Percentiles rank a stretch among this genome's conserved stretches.
Conservation (phyloP, 768 basidiomycete species). For the Boletus vinaceobasis region DNA sequence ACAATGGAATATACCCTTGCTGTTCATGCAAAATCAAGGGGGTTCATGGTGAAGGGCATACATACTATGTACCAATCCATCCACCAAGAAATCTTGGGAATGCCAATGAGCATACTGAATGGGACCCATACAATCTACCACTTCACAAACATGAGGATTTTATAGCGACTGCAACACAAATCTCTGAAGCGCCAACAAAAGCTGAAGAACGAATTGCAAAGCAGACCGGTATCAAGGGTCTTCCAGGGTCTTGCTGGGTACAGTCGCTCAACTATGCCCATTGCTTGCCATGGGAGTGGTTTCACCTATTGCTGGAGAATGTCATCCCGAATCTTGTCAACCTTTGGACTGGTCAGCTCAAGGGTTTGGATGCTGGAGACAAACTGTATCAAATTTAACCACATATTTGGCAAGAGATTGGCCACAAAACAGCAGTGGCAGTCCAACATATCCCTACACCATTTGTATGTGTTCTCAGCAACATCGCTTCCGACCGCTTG, state of each 20-base stretch:
- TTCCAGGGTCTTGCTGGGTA: rapidly evolving
- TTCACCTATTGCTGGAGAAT: background rate
- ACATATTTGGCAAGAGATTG: too few species aligned
- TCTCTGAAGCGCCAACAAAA: too few species aligned
- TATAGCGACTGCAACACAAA: too few species aligned
- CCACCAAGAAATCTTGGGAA: too few species aligned
- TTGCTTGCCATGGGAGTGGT: background rate
- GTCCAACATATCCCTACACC: conserved; percentile 28
- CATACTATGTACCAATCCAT: background rate
- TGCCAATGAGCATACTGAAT: too few species aligned
- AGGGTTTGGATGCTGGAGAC: background rate
- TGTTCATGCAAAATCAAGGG: background rate
- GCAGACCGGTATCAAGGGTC: background rate
- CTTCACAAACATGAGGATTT: too few species aligned
- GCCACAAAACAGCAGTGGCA: conserved; percentile 22
- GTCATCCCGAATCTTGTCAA: background rate
- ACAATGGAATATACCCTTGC: background rate
- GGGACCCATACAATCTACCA: too few species aligned
- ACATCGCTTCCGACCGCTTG: conserved; percentile 26
- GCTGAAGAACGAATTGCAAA: conserved; percentile 24
- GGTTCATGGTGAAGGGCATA: background rate
- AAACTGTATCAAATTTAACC: too few species aligned
- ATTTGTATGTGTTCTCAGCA: conserved; percentile 28
- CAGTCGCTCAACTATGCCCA: background rate
- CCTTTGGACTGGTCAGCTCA: background rate